Conservation (phyloP, 2,329 filamentous ascomycete genomes). For the Diaporthe caulivora region DNA sequence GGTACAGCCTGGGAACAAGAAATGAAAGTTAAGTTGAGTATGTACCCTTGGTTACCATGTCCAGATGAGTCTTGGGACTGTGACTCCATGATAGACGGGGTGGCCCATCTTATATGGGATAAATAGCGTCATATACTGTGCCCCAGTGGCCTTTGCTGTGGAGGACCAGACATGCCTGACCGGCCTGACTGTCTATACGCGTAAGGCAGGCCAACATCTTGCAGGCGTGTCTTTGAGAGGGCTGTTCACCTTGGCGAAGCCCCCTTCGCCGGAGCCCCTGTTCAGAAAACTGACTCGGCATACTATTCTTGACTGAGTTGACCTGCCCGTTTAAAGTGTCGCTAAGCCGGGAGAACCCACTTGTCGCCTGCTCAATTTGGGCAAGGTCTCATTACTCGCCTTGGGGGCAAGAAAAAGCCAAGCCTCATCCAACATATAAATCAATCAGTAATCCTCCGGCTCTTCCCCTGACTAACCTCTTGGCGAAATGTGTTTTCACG, state of each 20-base stretch:
- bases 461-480: slow-evolving; percentile 10
- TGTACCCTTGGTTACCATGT: background rate
- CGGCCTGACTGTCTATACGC: background rate
- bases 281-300: background rate
- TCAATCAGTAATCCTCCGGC: background rate
- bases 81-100: background rate
- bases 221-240: background rate
- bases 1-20: background rate
- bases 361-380: background rate
- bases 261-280: background rate
- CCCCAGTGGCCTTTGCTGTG: background rate
- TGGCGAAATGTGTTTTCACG: background rate
- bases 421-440: background rate
- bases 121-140: background rate
- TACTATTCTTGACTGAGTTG: background rate
- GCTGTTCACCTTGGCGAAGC: background rate
- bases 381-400: background rate
- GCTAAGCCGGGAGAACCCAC: background rate
- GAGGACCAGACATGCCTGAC: background rate
- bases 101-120: background rate
- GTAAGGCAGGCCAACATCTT: background rate
- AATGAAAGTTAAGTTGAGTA: background rate
- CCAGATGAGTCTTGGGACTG: too few relatives aligned
- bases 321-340: background rate
- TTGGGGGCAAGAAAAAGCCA: slow-evolving; percentile 8